These are phyloP conservation scores for Colletotrichum incanum DNA, from an alignment of 2,329 filamentous ascomycete genomes.

Conservation along the genomic window DNA sequence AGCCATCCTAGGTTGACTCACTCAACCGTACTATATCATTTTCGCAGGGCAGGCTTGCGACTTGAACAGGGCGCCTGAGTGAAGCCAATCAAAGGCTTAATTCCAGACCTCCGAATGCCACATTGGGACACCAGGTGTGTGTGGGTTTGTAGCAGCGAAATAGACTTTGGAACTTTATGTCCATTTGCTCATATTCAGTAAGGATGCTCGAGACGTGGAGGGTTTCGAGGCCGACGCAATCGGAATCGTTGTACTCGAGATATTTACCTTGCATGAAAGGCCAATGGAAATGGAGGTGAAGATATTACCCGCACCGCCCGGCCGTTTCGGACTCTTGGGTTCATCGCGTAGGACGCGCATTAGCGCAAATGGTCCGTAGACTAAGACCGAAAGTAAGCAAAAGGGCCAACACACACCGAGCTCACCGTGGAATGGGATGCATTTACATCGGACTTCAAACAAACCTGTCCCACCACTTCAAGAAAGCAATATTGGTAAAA, in stretches of 20 bases:
- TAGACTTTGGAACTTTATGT: not conserved
- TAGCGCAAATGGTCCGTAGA: not conserved
- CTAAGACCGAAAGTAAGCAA: not conserved
- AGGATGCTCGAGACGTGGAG: not conserved
- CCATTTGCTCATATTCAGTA: not conserved
- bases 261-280: not conserved
- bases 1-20: slow-evolving; percentile 15
- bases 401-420: not conserved
- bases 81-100: slow-evolving; percentile 25
- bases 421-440: not conserved
- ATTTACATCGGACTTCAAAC: not conserved
- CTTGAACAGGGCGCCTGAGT: slow-evolving; percentile 6
- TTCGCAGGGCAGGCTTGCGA: slow-evolving; percentile 6
- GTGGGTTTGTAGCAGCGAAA: not conserved
- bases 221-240: not conserved
- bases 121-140: slow-evolving; percentile 11
- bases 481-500: not conserved
- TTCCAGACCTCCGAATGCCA: slow-evolving; percentile 2
- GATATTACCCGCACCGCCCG: not conserved
- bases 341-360: too few relatives aligned
- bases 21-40: not conserved
- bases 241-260: not conserved
- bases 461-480: not conserved
- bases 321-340: not conserved
- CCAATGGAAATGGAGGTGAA: too few relatives aligned